A percentile compares a stretch with the other conserved stretches of the same genome.
Evolutionary conservation across 106 monocot species (phyloP).

Genomic region (Allium cepa): DNA sequence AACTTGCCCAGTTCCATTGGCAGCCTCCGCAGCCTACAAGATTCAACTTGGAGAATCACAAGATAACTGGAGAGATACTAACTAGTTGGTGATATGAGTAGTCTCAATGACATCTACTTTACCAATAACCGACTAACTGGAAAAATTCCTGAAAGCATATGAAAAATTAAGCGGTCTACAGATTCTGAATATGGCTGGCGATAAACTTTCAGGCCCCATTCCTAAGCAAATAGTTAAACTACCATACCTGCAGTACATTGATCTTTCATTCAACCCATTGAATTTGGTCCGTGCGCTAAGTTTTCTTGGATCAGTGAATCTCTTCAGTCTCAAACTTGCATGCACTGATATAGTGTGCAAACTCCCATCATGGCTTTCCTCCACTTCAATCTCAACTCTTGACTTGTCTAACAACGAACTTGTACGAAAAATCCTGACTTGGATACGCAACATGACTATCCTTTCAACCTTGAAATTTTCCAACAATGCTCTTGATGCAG

Average conservation of each 20-base stretch:
- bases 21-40: slow-evolving; percentile 11
- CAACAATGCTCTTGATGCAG: slow-evolving; percentile 24
- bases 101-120: slow-evolving; percentile 13
- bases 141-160: slow-evolving; percentile 18
- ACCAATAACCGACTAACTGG: slow-evolving; percentile 24
- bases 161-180: slow-evolving; percentile 12
- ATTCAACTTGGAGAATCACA: slow-evolving; percentile 14
- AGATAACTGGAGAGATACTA: slow-evolving; percentile 19
- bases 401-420: slow-evolving; percentile 43
- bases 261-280: slow-evolving; percentile 33
- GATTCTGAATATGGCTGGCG: slow-evolving; percentile 16
- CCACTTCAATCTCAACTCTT: slow-evolving; percentile 27
- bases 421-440: slow-evolving; percentile 23
- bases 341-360: slow-evolving; percentile 29
- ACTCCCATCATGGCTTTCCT: slow-evolving; percentile 30
- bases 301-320: slow-evolving; percentile 24
- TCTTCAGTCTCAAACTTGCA: slow-evolving; percentile 28
- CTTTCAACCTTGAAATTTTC: slow-evolving; percentile 39
- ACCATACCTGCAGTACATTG: slow-evolving; percentile 16
- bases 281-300: slow-evolving; percentile 11
- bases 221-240: slow-evolving; percentile 14
- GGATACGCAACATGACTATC: slow-evolving; percentile 44
- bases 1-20: slow-evolving; percentile 19
- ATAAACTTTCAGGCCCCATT: slow-evolving; percentile 26
- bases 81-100: slow-evolving; percentile 13